Base-by-base conservation (phyloP, 169 alveolate species). In the Plasmodium ovale region DNA sequence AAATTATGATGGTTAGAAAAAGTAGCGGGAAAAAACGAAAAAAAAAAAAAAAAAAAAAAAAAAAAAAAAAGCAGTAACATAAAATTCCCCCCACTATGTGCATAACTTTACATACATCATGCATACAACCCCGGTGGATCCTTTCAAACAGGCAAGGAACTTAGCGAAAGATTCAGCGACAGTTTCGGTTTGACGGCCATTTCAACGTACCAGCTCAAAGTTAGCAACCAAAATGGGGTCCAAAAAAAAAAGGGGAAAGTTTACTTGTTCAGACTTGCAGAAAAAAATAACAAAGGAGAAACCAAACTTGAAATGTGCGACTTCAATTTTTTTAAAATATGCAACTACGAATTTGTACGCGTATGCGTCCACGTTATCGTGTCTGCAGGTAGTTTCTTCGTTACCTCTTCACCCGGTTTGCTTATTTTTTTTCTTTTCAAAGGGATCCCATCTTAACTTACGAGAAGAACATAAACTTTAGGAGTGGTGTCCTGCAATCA, bases 131-230 rank as follows among this genome's bases (percentile, higher is more conserved):
- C n/a, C n/a, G n/a, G n/a, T n/a, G n/a, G n/a, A n/a, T n/a, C n/a
- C n/a, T n/a, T n/a, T n/a, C n/a, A n/a, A n/a, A n/a, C n/a, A n/a
- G n/a, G n/a, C n/a, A n/a, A n/a, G n/a, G n/a, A n/a, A n/a, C n/a
- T n/a, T n/a, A n/a, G 59, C 56, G 59, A 54, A 9, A 79, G 53
- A 19, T 64, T 79, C 44, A 65, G 82, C 12, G 62, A 67, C 25
- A 33, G 39, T 79, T 79, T 79, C 42, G 89, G 89, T 29, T 67
- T 79, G 53, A 79, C 89, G 19, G 89, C 89, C 42, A 37, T 79
- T 47, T 79, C 89, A 69, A 79, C 89, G 31, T 79, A 79, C 69
- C 89, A 79, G 21, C 89, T 79, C 2, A 79, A 79, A 69, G 58
- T 21, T 25, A 31, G 35, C 37, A 27, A 51, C 6, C 10, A 33